Conservation (phyloP, 331 rosid genomes). For the Ulmus americana region DNA sequence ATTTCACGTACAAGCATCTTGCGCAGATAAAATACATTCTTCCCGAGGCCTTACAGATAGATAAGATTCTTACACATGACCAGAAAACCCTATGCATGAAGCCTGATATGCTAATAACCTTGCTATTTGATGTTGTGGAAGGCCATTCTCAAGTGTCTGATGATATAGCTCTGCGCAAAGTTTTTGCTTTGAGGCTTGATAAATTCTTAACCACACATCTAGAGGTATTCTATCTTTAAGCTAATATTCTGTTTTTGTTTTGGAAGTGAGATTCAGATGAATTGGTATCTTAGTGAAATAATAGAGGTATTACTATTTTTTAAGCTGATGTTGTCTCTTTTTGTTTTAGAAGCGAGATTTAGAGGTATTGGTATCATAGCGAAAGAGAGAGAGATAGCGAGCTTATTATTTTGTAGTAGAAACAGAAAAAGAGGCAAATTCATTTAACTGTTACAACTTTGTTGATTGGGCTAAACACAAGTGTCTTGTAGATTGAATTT, state of each 20-base stretch:
- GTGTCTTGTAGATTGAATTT: conserved; percentile 5
- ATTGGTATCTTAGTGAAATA: too few species aligned
- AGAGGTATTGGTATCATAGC: too few species aligned
- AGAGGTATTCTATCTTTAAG: conserved; percentile 30
- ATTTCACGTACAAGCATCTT: conserved; percentile 46
- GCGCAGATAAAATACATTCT: conserved; percentile 61
- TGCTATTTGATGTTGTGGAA: conserved; percentile 42
- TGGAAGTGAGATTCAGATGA: not conserved
- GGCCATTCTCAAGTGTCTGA: conserved; percentile 33
- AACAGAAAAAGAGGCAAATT: not conserved
- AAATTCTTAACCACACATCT: conserved; percentile 42
- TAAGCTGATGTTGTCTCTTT: too few species aligned
- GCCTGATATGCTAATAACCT: conserved; percentile 49
- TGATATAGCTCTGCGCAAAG: conserved; percentile 37
- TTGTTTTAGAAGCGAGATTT: too few species aligned
- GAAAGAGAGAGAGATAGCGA: too few species aligned
- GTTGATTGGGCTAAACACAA: conserved; percentile 15
- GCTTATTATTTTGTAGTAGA: not conserved
- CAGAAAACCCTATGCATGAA: conserved; percentile 49
- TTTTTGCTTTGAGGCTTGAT: conserved; percentile 46
- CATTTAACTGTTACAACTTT: conserved; percentile 8
- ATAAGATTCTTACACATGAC: conserved; percentile 45
- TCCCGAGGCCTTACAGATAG: conserved; percentile 48
- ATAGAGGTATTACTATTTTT: too few species aligned
- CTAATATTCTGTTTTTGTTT: not conserved